Base-by-base conservation (phyloP, 2,329 filamentous ascomycete genomes). In the Botrytis fabae region DNA sequence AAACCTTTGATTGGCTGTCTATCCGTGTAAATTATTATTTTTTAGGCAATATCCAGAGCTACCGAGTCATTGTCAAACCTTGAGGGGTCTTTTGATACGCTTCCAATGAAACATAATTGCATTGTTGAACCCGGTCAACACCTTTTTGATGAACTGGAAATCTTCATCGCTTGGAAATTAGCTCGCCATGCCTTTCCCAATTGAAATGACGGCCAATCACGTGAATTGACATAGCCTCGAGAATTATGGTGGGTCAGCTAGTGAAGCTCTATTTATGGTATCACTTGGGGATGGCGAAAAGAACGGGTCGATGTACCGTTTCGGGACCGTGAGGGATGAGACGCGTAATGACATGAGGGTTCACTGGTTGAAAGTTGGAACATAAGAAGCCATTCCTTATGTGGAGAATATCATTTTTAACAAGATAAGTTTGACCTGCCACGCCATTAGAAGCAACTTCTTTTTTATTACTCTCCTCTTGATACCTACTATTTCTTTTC, bases 211-310 rank as follows among this genome's bases (percentile, higher is more conserved):
- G 20, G 46, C 2, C 1, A 60, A 12, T 68, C 70, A 72, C 62
- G 62, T 72, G 70, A 12, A 25, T 18, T 7, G 42, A 10, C 44
- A 42, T 18, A 61, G 40, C 70, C 51, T 48, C 28, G 57, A 32
- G 40, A 38, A 48, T 60, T 35, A 44, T 9, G 40, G 70, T 72
- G 62, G 70, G 51, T 72, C 61, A 68, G 20, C 42, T 59, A 48
- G 51, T n/a, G 7, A 28, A n/a, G 20, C 22, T 57, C 70, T 72
- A 72, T 72, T 72, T 72, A 68, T 72, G 70, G 61, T 46, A 60
- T 44, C 28, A 12, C 12, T 35, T 40, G 22, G 68, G 18, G n/a
- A 7, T 25, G 42, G n/a, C 22, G 2, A 62, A 35, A 28, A 61
- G 25, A 48, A 46, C 28, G 54, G 44, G 40, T n/a, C 28, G 51